Evolutionary conservation across 2,329 filamentous ascomycete species (phyloP).

Genomic region (Alternaria arborescens): DNA sequence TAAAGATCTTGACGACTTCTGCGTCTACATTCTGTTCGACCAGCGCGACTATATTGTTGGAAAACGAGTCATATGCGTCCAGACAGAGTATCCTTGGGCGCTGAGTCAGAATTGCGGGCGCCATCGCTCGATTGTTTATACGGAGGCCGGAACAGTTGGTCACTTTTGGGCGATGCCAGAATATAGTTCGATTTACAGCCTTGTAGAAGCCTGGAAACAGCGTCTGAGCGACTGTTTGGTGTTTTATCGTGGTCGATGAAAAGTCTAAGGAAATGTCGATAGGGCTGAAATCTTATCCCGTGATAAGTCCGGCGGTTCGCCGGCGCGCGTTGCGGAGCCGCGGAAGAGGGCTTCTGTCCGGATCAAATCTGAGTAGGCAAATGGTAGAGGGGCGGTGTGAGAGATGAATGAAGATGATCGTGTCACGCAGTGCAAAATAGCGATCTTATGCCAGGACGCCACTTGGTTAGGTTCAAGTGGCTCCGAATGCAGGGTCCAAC

Average conservation of each 20-base stretch:
- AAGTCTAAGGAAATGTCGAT: slow-evolving; percentile 15
- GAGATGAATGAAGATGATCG: background rate
- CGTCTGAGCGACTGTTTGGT: background rate
- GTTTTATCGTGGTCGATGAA: slow-evolving; percentile 13
- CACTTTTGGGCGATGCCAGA: background rate
- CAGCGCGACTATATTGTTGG: slow-evolving; percentile 90
- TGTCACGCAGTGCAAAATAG: slow-evolving; percentile 18
- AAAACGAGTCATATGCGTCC: slow-evolving; percentile 96
- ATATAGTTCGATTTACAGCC: background rate
- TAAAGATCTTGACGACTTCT: slow-evolving; percentile 74
- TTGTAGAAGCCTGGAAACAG: background rate
- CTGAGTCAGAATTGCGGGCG: slow-evolving; percentile 36
- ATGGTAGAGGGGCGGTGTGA: background rate
- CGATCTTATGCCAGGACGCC: slow-evolving; percentile 15
- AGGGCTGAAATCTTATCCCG: slow-evolving; percentile 25
- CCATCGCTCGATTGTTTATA: slow-evolving; percentile 28
- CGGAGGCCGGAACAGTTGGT: background rate
- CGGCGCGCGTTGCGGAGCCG: slow-evolving; percentile 11
- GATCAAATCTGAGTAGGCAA: background rate
- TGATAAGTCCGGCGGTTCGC: slow-evolving; percentile 20
- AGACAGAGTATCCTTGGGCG: slow-evolving; percentile 76
- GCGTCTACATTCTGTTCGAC: slow-evolving; percentile 74
- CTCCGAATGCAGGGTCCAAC: slow-evolving; percentile 24
- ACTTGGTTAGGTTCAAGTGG: slow-evolving; percentile 9
- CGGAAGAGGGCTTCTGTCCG: background rate